These are phyloP conservation scores for Tricholomella constricta DNA, from an alignment of 768 basidiomycete species.

Conservation along the genomic window DNA sequence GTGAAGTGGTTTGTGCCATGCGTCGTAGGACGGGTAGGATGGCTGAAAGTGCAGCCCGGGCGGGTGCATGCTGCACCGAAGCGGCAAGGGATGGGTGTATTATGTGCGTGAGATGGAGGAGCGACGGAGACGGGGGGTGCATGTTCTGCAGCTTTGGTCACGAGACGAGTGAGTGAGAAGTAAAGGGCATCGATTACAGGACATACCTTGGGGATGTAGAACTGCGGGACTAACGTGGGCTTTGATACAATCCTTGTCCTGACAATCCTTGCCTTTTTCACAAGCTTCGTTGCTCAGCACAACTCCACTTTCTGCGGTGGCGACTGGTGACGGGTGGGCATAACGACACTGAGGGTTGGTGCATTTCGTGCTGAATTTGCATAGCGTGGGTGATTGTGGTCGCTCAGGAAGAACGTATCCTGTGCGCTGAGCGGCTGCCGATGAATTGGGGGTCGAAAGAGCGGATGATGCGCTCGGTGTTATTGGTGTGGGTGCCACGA, in stretches of 20 bases:
- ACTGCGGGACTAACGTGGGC: conserved; percentile 89
- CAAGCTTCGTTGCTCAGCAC: conserved; percentile 95
- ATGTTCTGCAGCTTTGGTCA: conserved; percentile 34
- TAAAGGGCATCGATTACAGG: neutral
- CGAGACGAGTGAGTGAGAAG: conserved; percentile 7
- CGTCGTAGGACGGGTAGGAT: conserved; percentile 48
- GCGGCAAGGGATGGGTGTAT: conserved; percentile 53
- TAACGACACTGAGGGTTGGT: conserved; percentile 87
- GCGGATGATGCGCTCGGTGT: conserved; percentile 18
- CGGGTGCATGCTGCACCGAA: conserved; percentile 75
- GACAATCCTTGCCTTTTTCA: conserved; percentile 84
- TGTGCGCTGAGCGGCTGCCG: conserved; percentile 36
- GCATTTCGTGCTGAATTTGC: conserved; percentile 93
- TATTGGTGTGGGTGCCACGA: conserved; percentile 31
- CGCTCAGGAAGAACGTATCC: conserved; percentile 70
- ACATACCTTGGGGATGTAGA: conserved; percentile 62
- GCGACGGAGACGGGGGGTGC: conserved; percentile 36
- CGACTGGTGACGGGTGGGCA: conserved; percentile 96
- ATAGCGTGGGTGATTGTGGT: conserved; percentile 86
- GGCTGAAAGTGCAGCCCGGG: conserved; percentile 65
- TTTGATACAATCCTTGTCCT: conserved; percentile 92
- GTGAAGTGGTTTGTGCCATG: conserved; percentile 21
- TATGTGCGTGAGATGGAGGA: conserved; percentile 30
- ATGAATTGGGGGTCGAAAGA: conserved; percentile 22
- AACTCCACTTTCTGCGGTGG: conserved; percentile 91